Conservation (phyloP, 2,329 filamentous ascomycete species). For the Lojkania enalia region DNA sequence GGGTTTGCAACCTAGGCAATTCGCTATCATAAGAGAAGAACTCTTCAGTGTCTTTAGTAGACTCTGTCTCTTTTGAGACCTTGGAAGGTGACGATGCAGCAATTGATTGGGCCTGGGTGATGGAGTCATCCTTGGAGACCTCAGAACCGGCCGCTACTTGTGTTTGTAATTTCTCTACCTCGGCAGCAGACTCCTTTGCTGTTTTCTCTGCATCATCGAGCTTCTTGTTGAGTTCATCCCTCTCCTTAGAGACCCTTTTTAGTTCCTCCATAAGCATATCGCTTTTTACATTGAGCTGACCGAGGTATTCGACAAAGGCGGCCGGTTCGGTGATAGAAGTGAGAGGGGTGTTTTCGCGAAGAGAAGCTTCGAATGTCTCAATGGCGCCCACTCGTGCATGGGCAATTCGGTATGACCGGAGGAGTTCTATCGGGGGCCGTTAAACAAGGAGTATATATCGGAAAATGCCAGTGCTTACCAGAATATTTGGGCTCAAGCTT, state of each 20-base stretch:
- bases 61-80: slow-evolving; percentile 26
- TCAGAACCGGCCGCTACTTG: slow-evolving; percentile 21
- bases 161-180: slow-evolving; percentile 61
- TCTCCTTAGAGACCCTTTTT: slow-evolving; percentile 81
- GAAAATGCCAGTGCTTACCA: slow-evolving; percentile 53
- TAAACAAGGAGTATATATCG: slow-evolving; percentile 18
- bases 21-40: slow-evolving; percentile 94
- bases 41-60: slow-evolving; percentile 61
- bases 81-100: slow-evolving; percentile 31
- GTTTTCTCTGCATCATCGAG: slow-evolving; percentile 69
- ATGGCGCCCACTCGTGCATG: slow-evolving; percentile 85
- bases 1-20: slow-evolving; percentile 75
- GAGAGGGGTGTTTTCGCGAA: slow-evolving; percentile 90
- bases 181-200: slow-evolving; percentile 63
- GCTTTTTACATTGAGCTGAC: slow-evolving; percentile 79
- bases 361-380: slow-evolving; percentile 87
- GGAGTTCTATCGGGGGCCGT: slow-evolving; percentile 68
- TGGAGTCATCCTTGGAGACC: slow-evolving; percentile 30
- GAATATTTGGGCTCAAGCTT: slow-evolving; percentile 87
- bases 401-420: slow-evolving; percentile 89
- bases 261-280: slow-evolving; percentile 95
- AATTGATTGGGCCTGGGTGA: slow-evolving; percentile 29
- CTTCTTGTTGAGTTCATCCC: slow-evolving; percentile 78
- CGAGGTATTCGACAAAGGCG: slow-evolving; percentile 85
- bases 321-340: slow-evolving; percentile 85